Evolutionary conservation across 208 protist genomes (phyloP).

Genomic region (Leishmania gerbilli): DNA sequence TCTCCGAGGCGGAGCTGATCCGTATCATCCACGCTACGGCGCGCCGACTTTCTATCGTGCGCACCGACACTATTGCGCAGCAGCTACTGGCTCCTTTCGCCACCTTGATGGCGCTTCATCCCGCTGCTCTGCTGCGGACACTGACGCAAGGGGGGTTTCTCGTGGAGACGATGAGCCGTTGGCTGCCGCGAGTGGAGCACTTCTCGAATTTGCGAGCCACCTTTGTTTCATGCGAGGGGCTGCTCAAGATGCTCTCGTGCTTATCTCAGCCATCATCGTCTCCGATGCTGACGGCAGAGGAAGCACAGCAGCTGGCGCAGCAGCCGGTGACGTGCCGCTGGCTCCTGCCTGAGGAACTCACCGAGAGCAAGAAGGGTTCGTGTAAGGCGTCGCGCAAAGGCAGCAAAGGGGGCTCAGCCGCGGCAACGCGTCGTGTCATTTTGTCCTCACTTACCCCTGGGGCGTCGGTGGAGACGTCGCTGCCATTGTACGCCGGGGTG

Average conservation of each 20-base stretch:
- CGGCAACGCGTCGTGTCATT: neutral
- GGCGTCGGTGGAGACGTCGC: constrained; percentile 18
- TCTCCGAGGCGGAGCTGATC: constrained; percentile 39
- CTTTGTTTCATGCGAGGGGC: constrained; percentile 40
- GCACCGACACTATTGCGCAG: constrained; percentile 49
- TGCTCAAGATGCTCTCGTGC: constrained; percentile 37
- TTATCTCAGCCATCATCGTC: constrained; percentile 9
- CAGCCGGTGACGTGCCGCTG: constrained; percentile 25
- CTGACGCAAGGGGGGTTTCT: constrained; percentile 40
- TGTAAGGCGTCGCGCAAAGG: neutral
- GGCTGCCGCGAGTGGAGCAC: constrained; percentile 45
- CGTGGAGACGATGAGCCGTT: constrained; percentile 40
- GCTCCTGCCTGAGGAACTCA: constrained; percentile 22
- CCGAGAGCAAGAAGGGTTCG: neutral
- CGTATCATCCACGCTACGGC: constrained; percentile 41
- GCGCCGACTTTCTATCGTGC: constrained; percentile 37
- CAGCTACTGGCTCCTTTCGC: constrained; percentile 62
- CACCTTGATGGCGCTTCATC: constrained; percentile 47
- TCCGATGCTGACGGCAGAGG: constrained; percentile 14
- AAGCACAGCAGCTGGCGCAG: constrained; percentile 22
- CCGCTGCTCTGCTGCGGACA: constrained; percentile 39
- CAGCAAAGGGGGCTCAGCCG: neutral
- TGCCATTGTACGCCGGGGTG: constrained; percentile 26
- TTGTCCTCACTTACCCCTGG: constrained; percentile 3
- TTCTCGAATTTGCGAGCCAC: constrained; percentile 29